Base-by-base conservation (phyloP, 805 yeast species). In the Yarrowia osloensis region DNA sequence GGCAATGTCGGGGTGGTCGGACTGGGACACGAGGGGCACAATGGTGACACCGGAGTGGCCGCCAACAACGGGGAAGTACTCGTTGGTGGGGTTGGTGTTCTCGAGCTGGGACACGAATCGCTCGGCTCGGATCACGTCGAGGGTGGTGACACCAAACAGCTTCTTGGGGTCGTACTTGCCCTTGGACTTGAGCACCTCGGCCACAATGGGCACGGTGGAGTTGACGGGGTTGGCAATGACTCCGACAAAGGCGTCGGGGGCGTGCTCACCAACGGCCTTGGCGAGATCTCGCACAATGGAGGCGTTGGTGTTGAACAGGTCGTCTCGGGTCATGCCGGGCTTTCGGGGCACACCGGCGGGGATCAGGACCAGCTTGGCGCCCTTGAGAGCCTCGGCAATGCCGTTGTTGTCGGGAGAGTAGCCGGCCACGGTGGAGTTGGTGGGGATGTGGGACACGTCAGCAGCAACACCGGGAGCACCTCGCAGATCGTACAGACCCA, bases 11-110 rank as follows among this genome's bases (percentile, higher is more conserved):
- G 79, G 69, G 63, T 81, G 81, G 55, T 70, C 61, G 54, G 75
- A 71, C 68, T 72, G 74, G 28, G 92, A 84, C 76, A 88, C 85
- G 71, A 92, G 82, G 66, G 98, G 98, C 47, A 92, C 95, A 75
- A 92, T 92, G 61, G 97, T 92, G 76, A 89, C 94, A 71, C 97
- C 97, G 35, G 97, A 90, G 82, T 92, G 98, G 65, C 98, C 98
- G 70, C 97, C 98, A 72, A 92, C 81, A 66, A 93, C 97, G 22
- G 91, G 87, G 67, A 91, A 81, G 72, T 76, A 78, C 72, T 85
- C 86, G 52, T 91, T 83, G 69, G 88, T 79, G 50, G 67, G 67
- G 59, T 63, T 31, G 49, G 67, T 63, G 35, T 37, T 12, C 67
- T 63, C 59, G 49, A 63, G 47, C 59, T 63, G 50, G 28, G 67